Base-by-base conservation (phyloP, 2,329 filamentous ascomycete genomes). In the Cladosporium austrohemisphaericum region DNA sequence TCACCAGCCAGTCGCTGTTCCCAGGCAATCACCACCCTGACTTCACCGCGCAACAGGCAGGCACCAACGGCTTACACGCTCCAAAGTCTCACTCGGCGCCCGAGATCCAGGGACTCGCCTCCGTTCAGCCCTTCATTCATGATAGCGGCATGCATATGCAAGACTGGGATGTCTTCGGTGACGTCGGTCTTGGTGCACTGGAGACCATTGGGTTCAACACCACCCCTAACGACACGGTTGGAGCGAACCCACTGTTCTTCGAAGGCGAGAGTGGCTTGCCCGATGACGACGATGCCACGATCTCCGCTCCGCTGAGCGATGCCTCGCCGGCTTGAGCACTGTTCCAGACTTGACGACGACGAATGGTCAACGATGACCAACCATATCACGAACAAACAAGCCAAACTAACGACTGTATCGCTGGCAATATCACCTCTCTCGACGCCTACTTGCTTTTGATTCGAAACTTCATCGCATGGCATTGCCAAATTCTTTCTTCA, bases 201-300 rank as follows among this genome's bases (percentile, higher is more conserved):
- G 37, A 45, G 11, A 33, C 35, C 25, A 45, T 32, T 16, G 28
- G 25, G 13, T 35, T 41, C 49, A 32, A 41, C 8, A 22, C 23
- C 23, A 45, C 19, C n/a, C n/a, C n/a, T n/a, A 36, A 43, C 11
- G 31, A 45, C 37, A 49, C 37, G 3, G 28, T 25, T 25, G 44
- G 23, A 9, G 38, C 40, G 5, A 49, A 49, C 20, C 45, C 45
- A n/a, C 50, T 52, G 9, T 51, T 51, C 41, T 45, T 45, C 13
- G 49, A 36, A 9, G 28, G 32, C 16, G 23, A 38, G 3, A 28
- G 35, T 18, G 29, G 28, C 6, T 9, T 45, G 18, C 41, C 49
- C 9, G 25, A 35, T 10, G 49, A 51, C 10, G 47, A 50, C 4
- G 47, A 50, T 11, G 47, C 37, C 16, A 50, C 47, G 11, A 35